Base-by-base conservation (phyloP, 306 rosid genomes). In the Begonia loranthoides region DNA sequence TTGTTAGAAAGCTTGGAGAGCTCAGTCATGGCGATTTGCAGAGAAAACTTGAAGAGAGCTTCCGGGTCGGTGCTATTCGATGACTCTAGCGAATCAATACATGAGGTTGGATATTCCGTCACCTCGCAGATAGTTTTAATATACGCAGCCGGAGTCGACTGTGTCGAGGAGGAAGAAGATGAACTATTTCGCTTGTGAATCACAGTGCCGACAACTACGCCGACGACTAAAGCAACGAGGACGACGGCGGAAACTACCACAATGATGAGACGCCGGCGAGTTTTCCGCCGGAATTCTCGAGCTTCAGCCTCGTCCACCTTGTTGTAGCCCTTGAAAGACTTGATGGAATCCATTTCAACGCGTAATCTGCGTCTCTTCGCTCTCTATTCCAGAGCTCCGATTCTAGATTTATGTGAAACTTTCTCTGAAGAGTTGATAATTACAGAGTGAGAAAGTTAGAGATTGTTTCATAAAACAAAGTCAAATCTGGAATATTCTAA, bases 301-400 rank as follows among this genome's bases (percentile, higher is more conserved):
- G 82, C 78, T 59, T 90, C 94, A 13, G 67, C 45, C 60, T 78
- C 95, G 54, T 85, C 87, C 1, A 80, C 92, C 63, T 85, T 80
- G 64, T 84, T 95, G 13, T 90, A 85, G 15, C 95, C 95, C 59
- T 85, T 85, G 72, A 90, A 82, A 65, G 95, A 90, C 50, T 76
- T 58, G 41, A 76, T 71, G 0, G 92, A 61, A 47, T 85, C 92
- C 97, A 85, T 82, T 43, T 28, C 7, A 5, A 28, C 36, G 1
- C 36, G 8, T 24, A 28, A 28, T 28, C 36, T 8, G 3, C 36
- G 9, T 4, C 36, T 28, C 36, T 0, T 28, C 8, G 36, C 36
- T 4, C 36, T 28, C 36, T 4, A 28, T 28, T 28, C 6, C 36
- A 5, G 36, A 28, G 36, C 36, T 28, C 36, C 36, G 9, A 28